Evolutionary conservation across 495 filamentous ascomycete genomes (phyloP).

Genomic region (Diplogelasinospora grovesii): DNA sequence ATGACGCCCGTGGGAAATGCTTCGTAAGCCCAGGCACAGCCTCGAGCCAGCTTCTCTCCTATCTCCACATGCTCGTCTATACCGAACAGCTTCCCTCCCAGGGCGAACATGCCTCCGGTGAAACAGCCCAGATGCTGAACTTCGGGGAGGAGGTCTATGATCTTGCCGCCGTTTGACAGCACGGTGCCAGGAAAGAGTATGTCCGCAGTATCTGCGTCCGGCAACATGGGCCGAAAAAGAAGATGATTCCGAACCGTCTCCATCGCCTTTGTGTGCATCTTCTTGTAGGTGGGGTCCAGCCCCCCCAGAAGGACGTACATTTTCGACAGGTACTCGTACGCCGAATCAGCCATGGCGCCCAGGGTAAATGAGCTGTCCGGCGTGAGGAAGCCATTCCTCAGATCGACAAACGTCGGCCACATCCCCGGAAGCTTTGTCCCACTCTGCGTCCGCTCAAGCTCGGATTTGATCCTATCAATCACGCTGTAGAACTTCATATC

Average conservation of each 20-base stretch:
- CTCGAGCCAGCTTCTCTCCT: slow-evolving; percentile 74
- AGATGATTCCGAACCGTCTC: slow-evolving; percentile 57
- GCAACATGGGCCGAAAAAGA: slow-evolving; percentile 60
- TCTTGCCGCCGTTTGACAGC: slow-evolving; percentile 12
- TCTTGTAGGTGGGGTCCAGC: slow-evolving; percentile 32
- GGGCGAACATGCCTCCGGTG: slow-evolving; percentile 82
- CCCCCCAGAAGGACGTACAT: slow-evolving; percentile 43
- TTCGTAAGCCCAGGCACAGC: slow-evolving; percentile 89
- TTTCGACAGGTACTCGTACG: slow-evolving; percentile 87
- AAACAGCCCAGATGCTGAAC: slow-evolving; percentile 62
- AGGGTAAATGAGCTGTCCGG: slow-evolving; percentile 50
- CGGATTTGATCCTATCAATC: slow-evolving; percentile 68
- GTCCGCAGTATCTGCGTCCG: slow-evolving; percentile 40
- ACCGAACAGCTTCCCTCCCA: slow-evolving; percentile 72
- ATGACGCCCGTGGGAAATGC: slow-evolving; percentile 76
- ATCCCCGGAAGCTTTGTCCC: slow-evolving; percentile 68
- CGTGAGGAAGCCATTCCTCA: slow-evolving; percentile 20
- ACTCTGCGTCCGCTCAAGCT: slow-evolving; percentile 61
- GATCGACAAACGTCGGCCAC: slow-evolving; percentile 71
- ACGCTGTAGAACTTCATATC: slow-evolving; percentile 78
- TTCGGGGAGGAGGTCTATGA: slow-evolving; percentile 27
- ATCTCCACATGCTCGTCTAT: slow-evolving; percentile 65
- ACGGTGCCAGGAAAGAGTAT: slow-evolving; percentile 58
- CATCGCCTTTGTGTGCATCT: slow-evolving; percentile 48
- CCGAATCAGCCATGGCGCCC: slow-evolving; percentile 68